Evolutionary conservation across 768 basidiomycete genomes (phyloP).

Genomic region (Mycena indigotica): DNA sequence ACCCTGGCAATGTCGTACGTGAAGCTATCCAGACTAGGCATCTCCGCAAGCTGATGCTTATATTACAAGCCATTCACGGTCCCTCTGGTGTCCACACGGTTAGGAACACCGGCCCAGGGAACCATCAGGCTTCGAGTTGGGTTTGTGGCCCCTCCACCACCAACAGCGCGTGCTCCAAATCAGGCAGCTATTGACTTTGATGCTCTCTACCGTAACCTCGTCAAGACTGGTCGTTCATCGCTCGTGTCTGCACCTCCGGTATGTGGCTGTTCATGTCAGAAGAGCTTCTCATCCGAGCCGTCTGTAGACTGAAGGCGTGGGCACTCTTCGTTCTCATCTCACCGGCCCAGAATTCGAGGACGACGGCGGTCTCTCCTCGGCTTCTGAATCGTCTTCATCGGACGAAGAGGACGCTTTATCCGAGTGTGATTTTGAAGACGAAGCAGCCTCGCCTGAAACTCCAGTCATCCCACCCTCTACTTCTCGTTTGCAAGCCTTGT

Average conservation of each 20-base stretch:
- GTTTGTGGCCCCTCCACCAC: slow-evolving; percentile 45
- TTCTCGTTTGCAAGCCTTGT: slow-evolving; percentile 12
- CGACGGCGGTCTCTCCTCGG: slow-evolving; percentile 71
- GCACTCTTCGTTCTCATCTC: slow-evolving; percentile 72
- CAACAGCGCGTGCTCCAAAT: slow-evolving; percentile 40
- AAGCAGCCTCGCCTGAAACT: slow-evolving; percentile 16
- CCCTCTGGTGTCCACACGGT: slow-evolving; percentile 44
- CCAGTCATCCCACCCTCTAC: slow-evolving; percentile 4
- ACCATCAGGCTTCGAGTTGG: slow-evolving; percentile 49
- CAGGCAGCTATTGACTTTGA: slow-evolving; percentile 47
- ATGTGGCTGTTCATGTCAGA: slow-evolving; percentile 31
- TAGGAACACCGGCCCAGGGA: slow-evolving; percentile 43
- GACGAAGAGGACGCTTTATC: slow-evolving; percentile 35
- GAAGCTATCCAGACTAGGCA: slow-evolving; percentile 9
- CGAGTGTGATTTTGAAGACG: slow-evolving; percentile 34
- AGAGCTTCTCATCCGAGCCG: not conserved
- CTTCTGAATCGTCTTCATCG: slow-evolving; percentile 29
- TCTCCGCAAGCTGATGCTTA: not conserved
- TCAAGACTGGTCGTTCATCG: slow-evolving; percentile 63
- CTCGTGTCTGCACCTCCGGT: slow-evolving; percentile 81
- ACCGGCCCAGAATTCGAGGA: slow-evolving; percentile 63
- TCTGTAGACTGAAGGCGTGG: slow-evolving; percentile 79
- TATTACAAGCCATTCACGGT: slow-evolving; percentile 37
- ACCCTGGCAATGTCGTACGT: slow-evolving; percentile 69
- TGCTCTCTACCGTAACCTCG: slow-evolving; percentile 64